Base-by-base conservation (phyloP, 352 stramenopile genomes). In the Globisporangium apiculatum region DNA sequence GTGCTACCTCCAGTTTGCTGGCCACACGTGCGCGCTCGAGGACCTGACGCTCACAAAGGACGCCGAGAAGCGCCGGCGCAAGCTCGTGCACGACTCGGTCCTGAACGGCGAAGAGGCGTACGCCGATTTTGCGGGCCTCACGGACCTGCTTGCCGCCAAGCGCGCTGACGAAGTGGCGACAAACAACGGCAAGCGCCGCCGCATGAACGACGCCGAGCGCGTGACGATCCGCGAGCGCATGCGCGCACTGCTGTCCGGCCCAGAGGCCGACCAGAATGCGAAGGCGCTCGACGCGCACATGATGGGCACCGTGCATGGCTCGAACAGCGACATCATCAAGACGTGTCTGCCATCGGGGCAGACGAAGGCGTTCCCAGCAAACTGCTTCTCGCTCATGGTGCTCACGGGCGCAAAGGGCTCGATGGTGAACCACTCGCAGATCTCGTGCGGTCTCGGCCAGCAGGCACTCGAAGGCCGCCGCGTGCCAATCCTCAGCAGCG, bases 351-450 rank as follows among this genome's bases (percentile, higher is more conserved):
- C 98, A 0, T 82, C 90, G 63, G 97, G 97, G 18, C 90, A 99
- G 65, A 88, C 84, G 9, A 98, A 99, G 67, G 86, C 96, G 18
- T 99, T 99, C 79, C 97, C 97, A 9, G 75, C 87, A 55, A 99
- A 99, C 77, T 97, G 90, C 53, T 99, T 99, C 77, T 97, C 94
- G 60, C 82, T 99, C 14, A 99, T 99, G 97, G 96, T 99, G 18
- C 86, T 98, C 11, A 99, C 97, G 38, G 98, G 98, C 64, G 97
- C 97, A 17, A 99, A 99, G 83, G 98, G 98, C 11, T 99, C 95
- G 42, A 98, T 98, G 77, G 97, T 99, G 10, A 99, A 99, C 83
- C 97, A 99, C 76, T 99, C 97, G 37, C 91, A 98, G 72, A 97
- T 99, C 55, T 98, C 95, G 42, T 99, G 97, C 79, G 96, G 91